These are phyloP conservation scores for Sporisorium exsertum DNA, from an alignment of 1,284 basidiomycete genomes.

Conservation along the genomic window DNA sequence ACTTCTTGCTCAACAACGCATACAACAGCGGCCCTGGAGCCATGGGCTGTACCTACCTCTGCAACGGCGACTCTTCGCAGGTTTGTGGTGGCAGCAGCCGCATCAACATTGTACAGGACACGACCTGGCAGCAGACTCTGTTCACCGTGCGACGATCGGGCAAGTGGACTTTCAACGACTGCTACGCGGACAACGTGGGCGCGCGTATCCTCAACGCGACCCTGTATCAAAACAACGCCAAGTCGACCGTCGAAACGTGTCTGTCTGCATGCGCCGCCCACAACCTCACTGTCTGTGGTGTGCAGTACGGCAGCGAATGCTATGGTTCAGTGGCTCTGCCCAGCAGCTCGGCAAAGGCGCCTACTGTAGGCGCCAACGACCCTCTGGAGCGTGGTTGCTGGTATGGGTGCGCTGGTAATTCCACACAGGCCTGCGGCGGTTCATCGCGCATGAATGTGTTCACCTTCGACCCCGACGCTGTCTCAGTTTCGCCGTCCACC, in stretches of 20 bases:
- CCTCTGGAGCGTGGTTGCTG: no score
- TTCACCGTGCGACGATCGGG: conserved; percentile 17
- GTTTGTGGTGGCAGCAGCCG: conserved; percentile 25
- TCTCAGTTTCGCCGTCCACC: no score
- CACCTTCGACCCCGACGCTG: no score
- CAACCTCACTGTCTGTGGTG: conserved; percentile 59
- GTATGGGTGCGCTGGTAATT: no score
- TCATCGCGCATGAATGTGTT: no score
- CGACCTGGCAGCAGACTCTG: conserved; percentile 22
- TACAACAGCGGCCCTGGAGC: not conserved
- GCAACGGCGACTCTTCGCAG: conserved; percentile 17
- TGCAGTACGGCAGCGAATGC: conserved; percentile 62
- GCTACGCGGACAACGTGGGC: conserved; percentile 15
- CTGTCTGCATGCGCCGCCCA: conserved; percentile 49
- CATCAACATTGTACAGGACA: conserved; percentile 22
- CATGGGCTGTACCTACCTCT: conserved; percentile 21
- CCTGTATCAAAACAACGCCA: not conserved
- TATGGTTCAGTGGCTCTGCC: conserved; percentile 17
- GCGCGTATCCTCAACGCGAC: conserved; percentile 14
- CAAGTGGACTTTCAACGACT: conserved; percentile 24
- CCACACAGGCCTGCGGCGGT: no score
- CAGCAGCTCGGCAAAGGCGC: not conserved
- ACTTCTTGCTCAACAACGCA: conserved; percentile 15
- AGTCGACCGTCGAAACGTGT: conserved; percentile 49
- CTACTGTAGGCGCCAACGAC: no score